Evolutionary conservation across 78 protist genomes (phyloP).

Genomic region (Capsaspora owczarzaki): DNA sequence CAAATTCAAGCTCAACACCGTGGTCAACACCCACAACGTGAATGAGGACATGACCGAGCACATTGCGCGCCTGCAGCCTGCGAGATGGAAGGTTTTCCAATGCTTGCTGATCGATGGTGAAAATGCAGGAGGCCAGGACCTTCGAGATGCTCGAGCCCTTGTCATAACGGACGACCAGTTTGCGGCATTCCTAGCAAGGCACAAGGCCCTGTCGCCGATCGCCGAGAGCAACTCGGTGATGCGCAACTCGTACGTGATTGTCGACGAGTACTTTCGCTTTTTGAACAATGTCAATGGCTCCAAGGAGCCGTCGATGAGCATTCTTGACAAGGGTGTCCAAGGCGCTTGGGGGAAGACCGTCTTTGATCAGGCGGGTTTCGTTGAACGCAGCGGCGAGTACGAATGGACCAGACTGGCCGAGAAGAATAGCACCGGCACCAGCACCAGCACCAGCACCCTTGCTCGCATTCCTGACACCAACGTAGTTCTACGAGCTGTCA

Average conservation of each 20-base stretch:
- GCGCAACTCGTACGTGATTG: slow-evolving; percentile 14
- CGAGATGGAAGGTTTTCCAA: slow-evolving; percentile 24
- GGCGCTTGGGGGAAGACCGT: not conserved
- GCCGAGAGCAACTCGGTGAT: slow-evolving; percentile 1
- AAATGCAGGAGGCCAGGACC: not conserved
- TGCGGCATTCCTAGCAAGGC: not conserved
- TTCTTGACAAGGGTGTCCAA: slow-evolving; percentile 20
- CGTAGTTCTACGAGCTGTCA: no score
- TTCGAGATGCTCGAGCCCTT: not conserved
- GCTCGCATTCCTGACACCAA: no score
- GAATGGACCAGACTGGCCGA: not conserved
- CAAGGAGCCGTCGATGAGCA: slow-evolving; percentile 9
- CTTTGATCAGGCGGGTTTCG: not conserved
- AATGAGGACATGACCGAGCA: slow-evolving; percentile 2
- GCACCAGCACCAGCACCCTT: no score
- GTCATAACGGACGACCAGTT: slow-evolving; percentile 14
- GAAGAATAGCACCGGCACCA: not conserved
- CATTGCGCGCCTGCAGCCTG: slow-evolving; percentile 5
- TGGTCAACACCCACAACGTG: slow-evolving; percentile 6
- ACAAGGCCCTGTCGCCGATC: not conserved
- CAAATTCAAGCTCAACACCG: slow-evolving; percentile 20
- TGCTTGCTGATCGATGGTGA: slow-evolving; percentile 7
- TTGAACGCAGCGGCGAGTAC: not conserved
- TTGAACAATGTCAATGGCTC: not conserved
- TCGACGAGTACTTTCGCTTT: slow-evolving; percentile 34